phyloP scores from a whole-genome alignment of 2,329 filamentous ascomycete species.

The Thielaviopsis punctulata region DNA sequence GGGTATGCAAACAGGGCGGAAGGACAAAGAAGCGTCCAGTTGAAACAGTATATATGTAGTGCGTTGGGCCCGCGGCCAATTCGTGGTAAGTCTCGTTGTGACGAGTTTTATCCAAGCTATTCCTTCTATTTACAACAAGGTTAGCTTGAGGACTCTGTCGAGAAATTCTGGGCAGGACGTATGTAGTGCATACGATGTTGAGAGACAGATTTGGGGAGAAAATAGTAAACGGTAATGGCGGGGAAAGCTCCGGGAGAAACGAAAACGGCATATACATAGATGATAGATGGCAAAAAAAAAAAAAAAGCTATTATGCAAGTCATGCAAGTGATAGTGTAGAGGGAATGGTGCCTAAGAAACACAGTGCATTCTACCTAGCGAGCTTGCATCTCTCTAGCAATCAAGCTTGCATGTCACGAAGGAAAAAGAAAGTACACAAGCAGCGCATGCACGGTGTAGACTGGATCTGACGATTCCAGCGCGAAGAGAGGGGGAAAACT shows the following conservation, averaged over 20 bases:
- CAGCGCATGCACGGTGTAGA: not conserved
- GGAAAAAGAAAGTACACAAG: not conserved
- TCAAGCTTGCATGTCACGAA: not conserved
- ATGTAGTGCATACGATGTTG: not conserved
- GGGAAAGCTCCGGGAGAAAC: not conserved
- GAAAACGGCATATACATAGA: too few relatives aligned
- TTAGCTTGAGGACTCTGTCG: not conserved
- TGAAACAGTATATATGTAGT: too few relatives aligned
- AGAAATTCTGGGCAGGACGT: not conserved
- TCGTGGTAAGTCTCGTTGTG: not conserved
- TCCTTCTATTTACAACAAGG: not conserved
- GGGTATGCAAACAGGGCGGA: not conserved
- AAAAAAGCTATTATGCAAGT: not conserved
- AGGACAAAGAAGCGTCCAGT: not conserved
- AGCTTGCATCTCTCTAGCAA: not conserved
- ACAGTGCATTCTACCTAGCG: not conserved
- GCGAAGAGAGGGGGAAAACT: not conserved
- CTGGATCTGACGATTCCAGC: not conserved
- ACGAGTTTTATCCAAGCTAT: not conserved
- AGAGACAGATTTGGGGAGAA: not conserved
- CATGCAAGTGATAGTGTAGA: not conserved
- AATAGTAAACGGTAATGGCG: not conserved
- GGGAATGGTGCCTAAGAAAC: constrained; percentile 4
- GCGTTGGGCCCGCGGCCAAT: not conserved
- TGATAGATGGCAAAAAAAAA: too few relatives aligned